phyloP scores from a whole-genome alignment of 306 rosid species.

The Dicorynia guianensis region DNA sequence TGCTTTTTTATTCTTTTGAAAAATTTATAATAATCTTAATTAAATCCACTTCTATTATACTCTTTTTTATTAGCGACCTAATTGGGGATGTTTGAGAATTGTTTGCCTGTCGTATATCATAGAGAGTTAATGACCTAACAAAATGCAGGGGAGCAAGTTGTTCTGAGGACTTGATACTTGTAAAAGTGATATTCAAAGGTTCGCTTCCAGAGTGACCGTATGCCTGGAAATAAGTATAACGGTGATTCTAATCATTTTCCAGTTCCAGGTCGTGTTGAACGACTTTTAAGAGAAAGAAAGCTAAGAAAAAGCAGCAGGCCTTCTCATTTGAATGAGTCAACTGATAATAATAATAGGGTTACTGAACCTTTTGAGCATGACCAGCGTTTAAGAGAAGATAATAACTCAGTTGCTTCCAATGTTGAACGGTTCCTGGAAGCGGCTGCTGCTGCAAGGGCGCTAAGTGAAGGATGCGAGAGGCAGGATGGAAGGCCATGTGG shows the following conservation, averaged over 20 bases:
- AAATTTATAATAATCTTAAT: not conserved
- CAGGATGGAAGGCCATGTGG: conserved; percentile 52
- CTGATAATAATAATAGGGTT: conserved; percentile 47
- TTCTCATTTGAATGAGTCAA: conserved; percentile 57
- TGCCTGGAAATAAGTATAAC: conserved; percentile 75
- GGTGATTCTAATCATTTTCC: conserved; percentile 45
- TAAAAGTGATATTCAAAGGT: conserved; percentile 48
- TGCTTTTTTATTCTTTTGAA: not conserved
- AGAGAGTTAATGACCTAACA: conserved; percentile 20
- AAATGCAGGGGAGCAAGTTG: conserved; percentile 62
- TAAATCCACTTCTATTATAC: conserved; percentile 10
- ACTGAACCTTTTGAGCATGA: conserved; percentile 60
- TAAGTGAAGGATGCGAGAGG: conserved; percentile 51
- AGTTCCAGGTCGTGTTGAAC: conserved; percentile 59
- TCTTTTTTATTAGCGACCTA: conserved; percentile 22
- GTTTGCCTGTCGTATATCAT: conserved; percentile 30
- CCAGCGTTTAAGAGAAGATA: conserved; percentile 59
- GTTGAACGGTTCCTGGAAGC: conserved; percentile 56
- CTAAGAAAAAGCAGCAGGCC: conserved; percentile 58
- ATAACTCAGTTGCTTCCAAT: conserved; percentile 44
- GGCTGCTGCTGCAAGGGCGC: conserved; percentile 47
- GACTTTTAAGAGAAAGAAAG: conserved; percentile 74
- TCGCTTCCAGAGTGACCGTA: conserved; percentile 68
- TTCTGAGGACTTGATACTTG: conserved; percentile 44
- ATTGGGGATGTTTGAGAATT: conserved; percentile 22